Percentiles rank a stretch among this genome's conserved stretches.
These are phyloP conservation scores for Luvunga scandens DNA, from an alignment of 345 rosid genomes.

Conservation along the genomic window DNA sequence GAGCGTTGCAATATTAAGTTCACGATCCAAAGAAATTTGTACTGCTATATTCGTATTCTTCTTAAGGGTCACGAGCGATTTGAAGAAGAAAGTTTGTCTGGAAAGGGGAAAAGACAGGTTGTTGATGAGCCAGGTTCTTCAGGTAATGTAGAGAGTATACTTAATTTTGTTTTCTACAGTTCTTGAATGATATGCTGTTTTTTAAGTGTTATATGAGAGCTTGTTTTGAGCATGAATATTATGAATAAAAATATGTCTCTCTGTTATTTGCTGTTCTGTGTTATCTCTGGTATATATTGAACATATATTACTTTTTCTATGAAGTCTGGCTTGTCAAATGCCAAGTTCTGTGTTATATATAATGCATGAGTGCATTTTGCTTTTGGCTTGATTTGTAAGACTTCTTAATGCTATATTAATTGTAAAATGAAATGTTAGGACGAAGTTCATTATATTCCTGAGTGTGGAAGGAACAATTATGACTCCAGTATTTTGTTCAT, in stretches of 20 bases:
- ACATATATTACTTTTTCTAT: neutral
- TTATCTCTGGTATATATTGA: neutral
- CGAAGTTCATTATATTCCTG: neutral
- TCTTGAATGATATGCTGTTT: neutral
- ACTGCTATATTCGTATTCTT: conserved; percentile 62
- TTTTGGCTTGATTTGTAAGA: neutral
- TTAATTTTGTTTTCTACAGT: neutral
- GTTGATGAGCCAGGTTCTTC: conserved; percentile 43
- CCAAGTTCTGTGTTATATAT: neutral
- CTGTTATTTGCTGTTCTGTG: neutral
- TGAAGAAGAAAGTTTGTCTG: conserved; percentile 51
- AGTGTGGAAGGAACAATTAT: neutral
- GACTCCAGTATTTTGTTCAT: neutral
- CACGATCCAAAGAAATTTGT: conserved; percentile 74
- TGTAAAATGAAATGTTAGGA: no score
- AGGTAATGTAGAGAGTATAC: conserved; percentile 24
- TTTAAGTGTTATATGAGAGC: neutral
- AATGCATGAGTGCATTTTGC: neutral
- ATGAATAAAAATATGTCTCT: neutral
- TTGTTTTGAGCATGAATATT: neutral
- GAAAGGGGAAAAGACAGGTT: conserved; percentile 33
- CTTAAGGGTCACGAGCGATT: conserved; percentile 63
- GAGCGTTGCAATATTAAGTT: conserved; percentile 66
- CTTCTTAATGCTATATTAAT: neutral
- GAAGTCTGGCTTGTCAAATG: neutral